phyloP scores from a whole-genome alignment of 2,329 filamentous ascomycete species.

The Lasiodiplodia sp. region DNA sequence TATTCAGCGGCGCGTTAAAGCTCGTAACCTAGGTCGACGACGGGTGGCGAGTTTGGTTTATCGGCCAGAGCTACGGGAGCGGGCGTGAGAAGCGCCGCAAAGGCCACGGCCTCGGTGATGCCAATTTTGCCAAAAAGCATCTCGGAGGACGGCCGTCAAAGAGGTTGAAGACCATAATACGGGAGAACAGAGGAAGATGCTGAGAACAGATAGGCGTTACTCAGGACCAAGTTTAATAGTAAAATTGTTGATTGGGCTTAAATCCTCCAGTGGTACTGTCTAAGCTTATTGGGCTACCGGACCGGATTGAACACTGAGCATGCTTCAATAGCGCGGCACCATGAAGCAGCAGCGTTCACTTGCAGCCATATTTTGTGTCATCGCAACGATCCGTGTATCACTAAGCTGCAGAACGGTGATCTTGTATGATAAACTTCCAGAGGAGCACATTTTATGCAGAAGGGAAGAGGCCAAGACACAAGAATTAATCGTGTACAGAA shows the following conservation, averaged over 20 bases:
- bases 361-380: too few relatives aligned
- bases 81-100: not conserved
- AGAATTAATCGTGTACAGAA: too few relatives aligned
- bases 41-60: slow-evolving; percentile 43
- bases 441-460: too few relatives aligned
- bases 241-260: not conserved
- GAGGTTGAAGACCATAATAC: not conserved
- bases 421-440: too few relatives aligned
- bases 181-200: not conserved
- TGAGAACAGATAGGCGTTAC: not conserved
- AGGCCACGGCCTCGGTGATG: not conserved
- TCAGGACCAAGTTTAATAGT: not conserved
- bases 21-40: slow-evolving; percentile 63
- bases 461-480: too few relatives aligned
- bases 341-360: too few relatives aligned
- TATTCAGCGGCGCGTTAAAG: slow-evolving; percentile 57
- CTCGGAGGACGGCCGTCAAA: too few relatives aligned
- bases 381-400: too few relatives aligned
- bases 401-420: too few relatives aligned
- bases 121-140: not conserved
- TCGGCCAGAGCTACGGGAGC: not conserved
- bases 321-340: too few relatives aligned
- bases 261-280: not conserved
- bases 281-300: not conserved
- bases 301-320: too few relatives aligned